These are phyloP conservation scores for Cymbopogon citratus DNA, from an alignment of 176 grass and related monocot genomes.

Conservation along the genomic window DNA sequence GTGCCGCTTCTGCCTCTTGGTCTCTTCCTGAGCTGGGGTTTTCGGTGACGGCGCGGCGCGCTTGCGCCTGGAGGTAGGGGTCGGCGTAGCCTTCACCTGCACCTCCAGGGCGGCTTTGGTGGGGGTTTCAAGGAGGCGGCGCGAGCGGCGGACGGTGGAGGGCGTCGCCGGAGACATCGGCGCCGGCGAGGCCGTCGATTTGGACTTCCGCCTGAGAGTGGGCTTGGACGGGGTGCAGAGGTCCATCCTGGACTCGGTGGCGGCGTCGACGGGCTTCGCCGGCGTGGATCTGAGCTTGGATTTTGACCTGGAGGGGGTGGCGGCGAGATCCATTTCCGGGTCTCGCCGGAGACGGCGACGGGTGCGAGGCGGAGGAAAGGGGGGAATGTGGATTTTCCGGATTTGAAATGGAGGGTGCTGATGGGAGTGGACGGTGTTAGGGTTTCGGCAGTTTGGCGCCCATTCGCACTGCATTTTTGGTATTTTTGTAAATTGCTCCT, in stretches of 20 bases:
- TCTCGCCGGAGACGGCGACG: slow-evolving; percentile 21
- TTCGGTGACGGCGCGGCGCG: slow-evolving; percentile 33
- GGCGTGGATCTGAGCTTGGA: slow-evolving; percentile 27
- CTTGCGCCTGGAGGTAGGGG: slow-evolving; percentile 28
- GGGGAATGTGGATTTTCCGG: slow-evolving; percentile 5
- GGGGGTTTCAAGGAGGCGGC: slow-evolving; percentile 49
- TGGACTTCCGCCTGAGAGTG: slow-evolving; percentile 22
- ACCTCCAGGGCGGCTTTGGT: background rate
- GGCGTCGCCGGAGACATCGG: slow-evolving; percentile 36
- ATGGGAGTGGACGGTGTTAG: background rate
- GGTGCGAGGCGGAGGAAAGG: background rate
- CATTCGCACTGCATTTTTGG: background rate
- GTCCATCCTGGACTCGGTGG: slow-evolving; percentile 31
- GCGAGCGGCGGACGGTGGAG: slow-evolving; percentile 42
- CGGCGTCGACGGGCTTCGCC: background rate
- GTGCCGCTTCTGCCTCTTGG: slow-evolving; percentile 33
- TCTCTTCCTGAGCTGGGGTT: slow-evolving; percentile 42
- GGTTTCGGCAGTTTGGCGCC: slow-evolving; percentile 33
- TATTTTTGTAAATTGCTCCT: background rate
- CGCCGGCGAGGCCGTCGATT: slow-evolving; percentile 14
- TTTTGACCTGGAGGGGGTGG: slow-evolving; percentile 33
- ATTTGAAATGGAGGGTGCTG: slow-evolving; percentile 31
- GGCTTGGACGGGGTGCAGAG: slow-evolving; percentile 50
- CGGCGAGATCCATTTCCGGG: slow-evolving; percentile 44
- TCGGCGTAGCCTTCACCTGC: slow-evolving; percentile 10